A percentile compares a stretch with the other conserved stretches of the same genome.
Conservation (phyloP, 2,329 filamentous ascomycete species). For the Colletotrichum tamarilloi region DNA sequence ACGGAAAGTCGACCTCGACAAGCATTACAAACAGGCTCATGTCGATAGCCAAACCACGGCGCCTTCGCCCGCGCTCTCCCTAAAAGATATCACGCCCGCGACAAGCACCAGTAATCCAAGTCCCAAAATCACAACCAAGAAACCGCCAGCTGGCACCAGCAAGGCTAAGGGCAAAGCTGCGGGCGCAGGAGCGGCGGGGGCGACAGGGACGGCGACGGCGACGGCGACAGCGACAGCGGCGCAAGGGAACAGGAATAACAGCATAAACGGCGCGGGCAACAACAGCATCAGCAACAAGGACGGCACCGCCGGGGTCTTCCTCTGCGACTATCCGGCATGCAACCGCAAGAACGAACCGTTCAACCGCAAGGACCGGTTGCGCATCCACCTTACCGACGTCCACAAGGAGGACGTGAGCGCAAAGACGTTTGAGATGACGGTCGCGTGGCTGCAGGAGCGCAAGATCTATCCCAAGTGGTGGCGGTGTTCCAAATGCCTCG, state of each 20-base stretch:
- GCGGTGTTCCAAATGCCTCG: constrained; percentile 65
- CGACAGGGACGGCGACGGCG: neutral
- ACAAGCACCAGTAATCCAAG: constrained; percentile 30
- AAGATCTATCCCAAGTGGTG: constrained; percentile 59
- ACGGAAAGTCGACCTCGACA: constrained; percentile 64
- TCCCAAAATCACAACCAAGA: constrained; percentile 29
- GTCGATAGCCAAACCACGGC: constrained; percentile 37
- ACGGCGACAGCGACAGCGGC: no score
- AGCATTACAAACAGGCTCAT: constrained; percentile 64
- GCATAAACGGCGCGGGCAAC: constrained; percentile 33
- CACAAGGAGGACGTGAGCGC: constrained; percentile 66
- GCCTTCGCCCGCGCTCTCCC: constrained; percentile 28
- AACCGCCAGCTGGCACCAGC: constrained; percentile 1
- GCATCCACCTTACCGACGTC: constrained; percentile 65
- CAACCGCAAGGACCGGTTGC: constrained; percentile 65
- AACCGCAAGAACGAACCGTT: constrained; percentile 58
- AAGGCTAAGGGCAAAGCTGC: constrained; percentile 8
- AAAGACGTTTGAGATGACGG: constrained; percentile 49
- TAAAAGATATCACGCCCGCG: constrained; percentile 31
- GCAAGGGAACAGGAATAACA: constrained; percentile 28
- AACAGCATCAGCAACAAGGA: constrained; percentile 40
- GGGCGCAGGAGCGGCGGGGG: neutral
- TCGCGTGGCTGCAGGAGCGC: constrained; percentile 53
- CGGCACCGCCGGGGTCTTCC: constrained; percentile 49
- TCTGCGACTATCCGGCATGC: constrained; percentile 65